A percentile compares a stretch with the other conserved stretches of the same genome.
Conservation (phyloP, 768 basidiomycete genomes). For the Termitomyces titanicus region DNA sequence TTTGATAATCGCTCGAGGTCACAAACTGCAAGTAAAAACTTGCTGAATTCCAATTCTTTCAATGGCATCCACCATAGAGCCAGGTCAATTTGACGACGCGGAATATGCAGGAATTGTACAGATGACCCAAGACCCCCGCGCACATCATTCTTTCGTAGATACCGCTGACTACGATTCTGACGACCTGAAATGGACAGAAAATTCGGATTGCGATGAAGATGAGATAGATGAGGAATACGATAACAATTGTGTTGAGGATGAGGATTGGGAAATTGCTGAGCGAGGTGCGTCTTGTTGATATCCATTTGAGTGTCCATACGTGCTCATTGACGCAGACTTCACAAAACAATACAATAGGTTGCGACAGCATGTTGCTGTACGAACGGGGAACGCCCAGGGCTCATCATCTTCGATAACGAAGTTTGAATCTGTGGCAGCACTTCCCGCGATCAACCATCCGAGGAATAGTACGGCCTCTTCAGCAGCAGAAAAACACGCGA, state of each 20-base stretch:
- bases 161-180: conserved; percentile 34
- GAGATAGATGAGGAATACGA: conserved; percentile 47
- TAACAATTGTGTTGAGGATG: conserved; percentile 70
- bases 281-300: conserved; percentile 46
- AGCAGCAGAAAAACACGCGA: conserved; percentile 29
- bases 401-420: conserved; percentile 48
- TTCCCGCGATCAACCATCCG: conserved; percentile 74
- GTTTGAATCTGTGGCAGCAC: conserved; percentile 48
- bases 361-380: conserved; percentile 85
- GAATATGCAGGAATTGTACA: conserved; percentile 25
- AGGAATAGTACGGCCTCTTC: conserved; percentile 25
- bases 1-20: background rate
- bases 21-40: background rate
- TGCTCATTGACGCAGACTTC: conserved; percentile 62
- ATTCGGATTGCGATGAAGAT: conserved; percentile 36
- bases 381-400: conserved; percentile 66
- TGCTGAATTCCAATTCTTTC: background rate
- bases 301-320: background rate
- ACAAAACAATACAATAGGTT: conserved; percentile 98
- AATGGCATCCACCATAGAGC: conserved; percentile 33
- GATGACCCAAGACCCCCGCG: conserved; percentile 15
- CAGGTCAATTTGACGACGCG: conserved; percentile 65
- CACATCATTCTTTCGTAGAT: conserved; percentile 42
- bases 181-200: conserved; percentile 25
- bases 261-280: conserved; percentile 87